Evolutionary conservation across 1,284 basidiomycete genomes (phyloP).

Genomic region (Trichosporon sp.): DNA sequence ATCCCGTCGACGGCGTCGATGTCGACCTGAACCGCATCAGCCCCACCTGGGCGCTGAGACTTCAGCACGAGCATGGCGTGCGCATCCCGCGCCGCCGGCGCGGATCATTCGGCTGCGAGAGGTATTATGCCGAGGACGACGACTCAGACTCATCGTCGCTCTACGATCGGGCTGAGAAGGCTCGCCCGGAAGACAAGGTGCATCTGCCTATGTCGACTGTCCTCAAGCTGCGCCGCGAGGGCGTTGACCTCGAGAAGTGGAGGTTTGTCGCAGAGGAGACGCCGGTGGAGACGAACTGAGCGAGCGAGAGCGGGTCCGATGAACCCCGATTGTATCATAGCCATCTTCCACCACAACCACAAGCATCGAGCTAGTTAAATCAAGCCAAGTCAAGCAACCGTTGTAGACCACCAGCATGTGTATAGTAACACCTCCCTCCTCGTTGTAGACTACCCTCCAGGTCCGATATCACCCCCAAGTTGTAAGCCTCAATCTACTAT

Average conservation of each 20-base stretch:
- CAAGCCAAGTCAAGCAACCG: too few relatives aligned
- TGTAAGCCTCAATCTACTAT: too few relatives aligned
- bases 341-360: too few relatives aligned
- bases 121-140: neutral
- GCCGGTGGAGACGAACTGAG: neutral
- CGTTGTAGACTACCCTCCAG: too few relatives aligned
- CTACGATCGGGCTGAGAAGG: neutral
- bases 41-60: neutral
- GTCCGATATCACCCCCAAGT: too few relatives aligned
- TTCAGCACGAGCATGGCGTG: neutral
- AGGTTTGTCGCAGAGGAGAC: neutral
- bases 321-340: too few relatives aligned
- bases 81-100: neutral
- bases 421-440: too few relatives aligned
- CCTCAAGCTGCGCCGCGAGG: neutral
- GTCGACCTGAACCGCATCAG: neutral
- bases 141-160: neutral
- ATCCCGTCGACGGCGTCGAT: conserved; percentile 4
- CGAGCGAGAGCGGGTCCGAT: neutral
- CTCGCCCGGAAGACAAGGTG: neutral
- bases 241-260: neutral
- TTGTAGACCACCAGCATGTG: too few relatives aligned
- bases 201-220: neutral
- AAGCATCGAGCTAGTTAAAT: too few relatives aligned
- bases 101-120: neutral